Percentiles rank a stretch among this genome's conserved stretches.
These are phyloP conservation scores for Zygotorulaspora florentina DNA, from an alignment of 805 yeast species.

Conservation along the genomic window DNA sequence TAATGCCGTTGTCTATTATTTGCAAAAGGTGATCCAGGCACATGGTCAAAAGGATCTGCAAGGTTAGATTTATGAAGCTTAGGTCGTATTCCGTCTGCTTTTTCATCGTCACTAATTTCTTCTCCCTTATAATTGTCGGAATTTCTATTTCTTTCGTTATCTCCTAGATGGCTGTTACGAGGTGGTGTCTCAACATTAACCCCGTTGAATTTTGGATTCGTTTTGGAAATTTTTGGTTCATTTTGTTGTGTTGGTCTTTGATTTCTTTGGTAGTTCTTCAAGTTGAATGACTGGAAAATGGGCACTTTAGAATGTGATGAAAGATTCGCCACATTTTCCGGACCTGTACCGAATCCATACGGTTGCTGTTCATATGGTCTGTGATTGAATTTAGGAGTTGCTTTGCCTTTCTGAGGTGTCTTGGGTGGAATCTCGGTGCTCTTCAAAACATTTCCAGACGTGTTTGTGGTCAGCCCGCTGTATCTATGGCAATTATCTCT, in stretches of 20 bases:
- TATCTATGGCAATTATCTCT: conserved; percentile 1
- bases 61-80: conserved; percentile 11
- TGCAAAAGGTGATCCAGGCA: conserved; percentile 16
- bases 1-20: conserved; percentile 21
- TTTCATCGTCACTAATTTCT: neutral
- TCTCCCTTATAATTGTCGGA: neutral
- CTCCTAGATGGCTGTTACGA: neutral
- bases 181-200: neutral
- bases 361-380: conserved; percentile 35
- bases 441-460: neutral
- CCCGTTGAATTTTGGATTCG: conserved; percentile 1
- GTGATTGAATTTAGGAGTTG: conserved; percentile 13
- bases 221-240: conserved; percentile 1
- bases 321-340: neutral
- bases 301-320: conserved; percentile 16
- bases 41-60: conserved; percentile 8
- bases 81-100: conserved; percentile 2
- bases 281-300: conserved; percentile 26
- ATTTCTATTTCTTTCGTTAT: neutral
- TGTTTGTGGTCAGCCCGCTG: neutral
- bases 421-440: neutral
- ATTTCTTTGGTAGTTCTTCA: conserved; percentile 26
- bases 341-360: conserved; percentile 30
- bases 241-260: conserved; percentile 9
- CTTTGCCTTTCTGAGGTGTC: neutral